Evolutionary conservation across 148 eudicot genomes (phyloP), one percentile per base, ranked within the genome.

Genomic region (Rhododendron ovatum): DNA sequence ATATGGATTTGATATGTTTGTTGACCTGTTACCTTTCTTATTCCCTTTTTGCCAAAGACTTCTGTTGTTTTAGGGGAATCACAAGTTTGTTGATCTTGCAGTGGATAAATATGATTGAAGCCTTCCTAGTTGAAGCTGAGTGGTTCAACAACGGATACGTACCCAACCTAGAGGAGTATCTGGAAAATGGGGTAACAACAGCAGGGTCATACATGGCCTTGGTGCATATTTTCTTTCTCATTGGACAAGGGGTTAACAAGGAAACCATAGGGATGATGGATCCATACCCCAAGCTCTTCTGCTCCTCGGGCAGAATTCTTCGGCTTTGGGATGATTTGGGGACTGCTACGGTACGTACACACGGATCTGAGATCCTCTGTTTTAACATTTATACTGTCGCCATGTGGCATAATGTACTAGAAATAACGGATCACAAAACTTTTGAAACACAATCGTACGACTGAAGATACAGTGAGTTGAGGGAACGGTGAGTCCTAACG

Each of bases 291-390:
- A 86, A 45, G 55, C 59, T 90, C 55, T 85, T 92, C 78, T 91
- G 91, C 48, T 83, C 88, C 13, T 78, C 90, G 0, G 94, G 93
- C 3, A 78, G 91, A 8, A 90, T 93, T 88, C 91, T 91, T 85
- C 91, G 92, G 3, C 91, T 93, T 41, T 92, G 92, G 90, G 91
- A 93, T 84, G 95, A 93, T 86, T 45, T 91, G 2, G 95, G 95
- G 41, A 92, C 89, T 15, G 88, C 90, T 24, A 81, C 85, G 77
- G 85, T 83, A 80, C 1, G 71, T n/a, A n/a, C 3, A 63, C 71
- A 63, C 1, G 13, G 28, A n/a, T 9, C 71, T 63, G 26, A 63
- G 28, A 28, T 24, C 30, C 4, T 63, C 30, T 63, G 71, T 63
- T 63, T 63, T 8, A n/a, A 63, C 24, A 63, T 24, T 63, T 57